These are phyloP conservation scores for Leccinum pellstonianum DNA, from an alignment of 768 basidiomycete species.

Conservation along the genomic window DNA sequence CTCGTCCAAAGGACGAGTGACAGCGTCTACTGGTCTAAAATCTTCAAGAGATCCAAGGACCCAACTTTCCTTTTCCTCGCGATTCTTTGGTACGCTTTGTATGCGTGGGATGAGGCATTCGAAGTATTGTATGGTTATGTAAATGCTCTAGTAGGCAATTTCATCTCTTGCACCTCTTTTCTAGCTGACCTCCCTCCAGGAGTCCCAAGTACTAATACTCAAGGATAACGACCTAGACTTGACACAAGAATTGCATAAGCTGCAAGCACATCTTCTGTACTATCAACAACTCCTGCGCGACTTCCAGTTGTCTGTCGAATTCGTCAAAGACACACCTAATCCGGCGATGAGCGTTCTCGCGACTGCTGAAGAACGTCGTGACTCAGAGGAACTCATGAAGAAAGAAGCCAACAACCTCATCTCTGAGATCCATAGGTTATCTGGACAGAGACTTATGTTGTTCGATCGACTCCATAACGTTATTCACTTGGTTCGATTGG, in stretches of 20 bases:
- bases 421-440: slow-evolving; percentile 49
- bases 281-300: slow-evolving; percentile 54
- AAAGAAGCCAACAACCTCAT: slow-evolving; percentile 50
- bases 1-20: slow-evolving; percentile 31
- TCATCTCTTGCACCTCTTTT: background rate
- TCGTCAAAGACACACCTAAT: slow-evolving; percentile 47
- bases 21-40: slow-evolving; percentile 36
- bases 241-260: slow-evolving; percentile 54
- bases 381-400: slow-evolving; percentile 39
- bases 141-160: slow-evolving; percentile 42
- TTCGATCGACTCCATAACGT: slow-evolving; percentile 36
- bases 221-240: slow-evolving; percentile 39
- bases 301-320: slow-evolving; percentile 49
- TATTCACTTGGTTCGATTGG: slow-evolving; percentile 29
- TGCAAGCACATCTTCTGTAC: slow-evolving; percentile 59
- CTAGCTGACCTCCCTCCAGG: slow-evolving; percentile 32
- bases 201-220: slow-evolving; percentile 49
- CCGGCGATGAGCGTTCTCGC: slow-evolving; percentile 41
- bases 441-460: slow-evolving; percentile 33
- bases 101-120: slow-evolving; percentile 62
- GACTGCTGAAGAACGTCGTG: background rate
- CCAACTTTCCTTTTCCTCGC: slow-evolving; percentile 56
- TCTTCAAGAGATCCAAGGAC: slow-evolving; percentile 36
- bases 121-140: slow-evolving; percentile 52
- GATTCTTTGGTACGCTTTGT: slow-evolving; percentile 57